phyloP scores from a whole-genome alignment of 495 filamentous ascomycete genomes.

The Stereocaulon alpinum region DNA sequence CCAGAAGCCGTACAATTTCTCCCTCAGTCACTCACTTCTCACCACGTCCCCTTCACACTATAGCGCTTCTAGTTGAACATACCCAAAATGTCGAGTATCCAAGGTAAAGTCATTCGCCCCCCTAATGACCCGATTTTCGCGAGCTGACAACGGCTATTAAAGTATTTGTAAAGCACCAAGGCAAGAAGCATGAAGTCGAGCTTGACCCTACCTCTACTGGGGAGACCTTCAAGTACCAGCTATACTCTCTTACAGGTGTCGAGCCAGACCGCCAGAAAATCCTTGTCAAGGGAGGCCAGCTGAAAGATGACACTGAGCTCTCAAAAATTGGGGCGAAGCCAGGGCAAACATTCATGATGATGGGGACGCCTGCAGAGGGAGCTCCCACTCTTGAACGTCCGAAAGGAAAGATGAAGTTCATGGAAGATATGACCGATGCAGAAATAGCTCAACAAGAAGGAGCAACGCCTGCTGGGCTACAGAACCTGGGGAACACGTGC shows the following conservation, averaged over 20 bases:
- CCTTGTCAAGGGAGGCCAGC: constrained; percentile 80
- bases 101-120: constrained; percentile 9
- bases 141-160: not conserved
- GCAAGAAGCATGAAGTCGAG: constrained; percentile 88
- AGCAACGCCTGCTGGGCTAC: constrained; percentile 77
- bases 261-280: constrained; percentile 96
- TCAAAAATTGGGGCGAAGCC: constrained; percentile 75
- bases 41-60: too few relatives aligned
- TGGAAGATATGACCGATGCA: constrained; percentile 97
- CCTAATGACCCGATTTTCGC: too few relatives aligned
- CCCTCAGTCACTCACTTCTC: too few relatives aligned
- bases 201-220: constrained; percentile 75
- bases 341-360: constrained; percentile 87
- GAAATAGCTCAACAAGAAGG: constrained; percentile 74
- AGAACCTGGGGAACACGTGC: constrained; percentile 95
- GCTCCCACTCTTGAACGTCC: constrained; percentile 54
- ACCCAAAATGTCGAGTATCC: constrained; percentile 19
- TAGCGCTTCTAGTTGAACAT: not conserved
- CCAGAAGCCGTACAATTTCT: not conserved
- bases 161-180: constrained; percentile 93
- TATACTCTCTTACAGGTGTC: constrained; percentile 90
- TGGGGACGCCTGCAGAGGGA: constrained; percentile 72
- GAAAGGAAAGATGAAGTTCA: constrained; percentile 72
- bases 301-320: constrained; percentile 90
- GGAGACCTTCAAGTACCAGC: constrained; percentile 89